Evolutionary conservation across 768 basidiomycete genomes (phyloP).

Genomic region (Russula brevipes): DNA sequence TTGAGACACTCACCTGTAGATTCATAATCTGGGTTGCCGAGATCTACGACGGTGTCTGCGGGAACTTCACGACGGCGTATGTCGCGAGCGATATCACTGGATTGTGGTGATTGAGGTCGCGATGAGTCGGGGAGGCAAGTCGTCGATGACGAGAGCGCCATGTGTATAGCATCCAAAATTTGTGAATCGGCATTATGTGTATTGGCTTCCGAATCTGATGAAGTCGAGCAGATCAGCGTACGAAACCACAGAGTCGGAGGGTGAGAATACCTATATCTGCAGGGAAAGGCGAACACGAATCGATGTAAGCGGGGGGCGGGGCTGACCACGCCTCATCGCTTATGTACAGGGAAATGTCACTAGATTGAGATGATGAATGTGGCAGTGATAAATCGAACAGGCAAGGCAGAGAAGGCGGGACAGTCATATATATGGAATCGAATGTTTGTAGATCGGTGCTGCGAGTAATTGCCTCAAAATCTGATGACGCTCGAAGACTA

Average conservation of each 20-base stretch:
- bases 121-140: too few species aligned
- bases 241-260: too few species aligned
- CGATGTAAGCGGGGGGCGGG: background rate
- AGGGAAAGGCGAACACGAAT: background rate
- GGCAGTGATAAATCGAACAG: background rate
- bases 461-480: background rate
- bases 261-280: background rate
- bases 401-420: background rate
- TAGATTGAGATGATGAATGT: background rate
- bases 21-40: too few species aligned
- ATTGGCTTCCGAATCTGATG: background rate
- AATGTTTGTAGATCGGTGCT: background rate
- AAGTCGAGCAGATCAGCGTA: background rate
- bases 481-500: background rate
- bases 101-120: too few species aligned
- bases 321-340: background rate
- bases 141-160: too few species aligned
- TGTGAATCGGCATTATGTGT: background rate
- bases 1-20: too few species aligned
- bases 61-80: too few species aligned
- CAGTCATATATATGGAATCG: conserved; percentile 2
- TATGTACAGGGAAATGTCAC: background rate
- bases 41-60: too few species aligned
- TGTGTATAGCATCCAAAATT: background rate
- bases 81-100: too few species aligned